Percentiles rank a stretch among this genome's conserved stretches.
Conservation (phyloP, 306 rosid species). For the Hippophae tibetana region DNA sequence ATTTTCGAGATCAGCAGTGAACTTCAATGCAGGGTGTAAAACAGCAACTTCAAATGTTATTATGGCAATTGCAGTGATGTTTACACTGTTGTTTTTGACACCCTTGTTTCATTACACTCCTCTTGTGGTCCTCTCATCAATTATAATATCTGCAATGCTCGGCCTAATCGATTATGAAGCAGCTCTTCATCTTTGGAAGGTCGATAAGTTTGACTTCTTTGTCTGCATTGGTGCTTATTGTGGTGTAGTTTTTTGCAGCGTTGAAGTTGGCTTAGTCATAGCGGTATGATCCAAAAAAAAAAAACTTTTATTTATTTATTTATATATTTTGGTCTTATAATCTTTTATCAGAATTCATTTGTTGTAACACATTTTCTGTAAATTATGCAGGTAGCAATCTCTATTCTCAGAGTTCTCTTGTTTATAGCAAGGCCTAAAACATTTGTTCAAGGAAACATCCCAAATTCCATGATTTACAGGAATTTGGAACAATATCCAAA, state of each 20-base stretch:
- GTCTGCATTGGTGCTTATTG: conserved; percentile 70
- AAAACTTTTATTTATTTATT: no score
- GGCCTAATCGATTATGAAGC: conserved; percentile 86
- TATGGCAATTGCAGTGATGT: conserved; percentile 85
- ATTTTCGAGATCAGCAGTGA: conserved; percentile 91
- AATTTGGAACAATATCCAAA: conserved; percentile 57
- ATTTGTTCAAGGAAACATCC: conserved; percentile 67
- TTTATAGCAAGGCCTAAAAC: conserved; percentile 77
- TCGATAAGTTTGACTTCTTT: conserved; percentile 83
- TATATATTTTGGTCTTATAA: no score
- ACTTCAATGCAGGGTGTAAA: conserved; percentile 91
- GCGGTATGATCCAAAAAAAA: conserved; percentile 40
- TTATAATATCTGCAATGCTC: conserved; percentile 88
- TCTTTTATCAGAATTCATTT: no score
- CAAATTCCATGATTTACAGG: conserved; percentile 37
- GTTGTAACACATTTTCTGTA: no score
- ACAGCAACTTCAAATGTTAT: conserved; percentile 84
- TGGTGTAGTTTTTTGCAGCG: conserved; percentile 78
- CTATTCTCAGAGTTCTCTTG: conserved; percentile 46
- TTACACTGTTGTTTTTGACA: conserved; percentile 68
- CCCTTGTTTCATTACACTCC: conserved; percentile 98
- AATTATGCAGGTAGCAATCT: no score
- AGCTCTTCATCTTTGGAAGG: conserved; percentile 78
- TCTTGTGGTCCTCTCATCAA: conserved; percentile 73
- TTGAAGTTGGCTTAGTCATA: conserved; percentile 65